These are phyloP conservation scores for Botrytis sinoallii DNA, from an alignment of 2,329 filamentous ascomycete species.

Conservation along the genomic window DNA sequence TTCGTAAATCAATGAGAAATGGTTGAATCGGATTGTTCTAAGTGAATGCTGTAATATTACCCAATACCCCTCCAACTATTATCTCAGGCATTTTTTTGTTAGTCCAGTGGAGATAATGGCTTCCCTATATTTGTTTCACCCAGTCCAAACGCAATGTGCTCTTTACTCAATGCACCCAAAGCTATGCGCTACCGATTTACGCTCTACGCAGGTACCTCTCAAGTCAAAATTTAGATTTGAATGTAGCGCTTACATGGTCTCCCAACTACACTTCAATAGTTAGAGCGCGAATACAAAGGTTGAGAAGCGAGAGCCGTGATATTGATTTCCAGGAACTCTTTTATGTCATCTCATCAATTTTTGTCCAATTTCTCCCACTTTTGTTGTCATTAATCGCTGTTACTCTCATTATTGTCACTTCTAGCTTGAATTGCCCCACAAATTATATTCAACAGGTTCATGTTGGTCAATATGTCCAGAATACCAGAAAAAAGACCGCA, in stretches of 20 bases:
- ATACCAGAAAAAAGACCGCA: background rate
- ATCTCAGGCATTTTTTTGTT: too few relatives aligned
- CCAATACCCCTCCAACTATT: too few relatives aligned
- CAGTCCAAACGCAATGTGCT: background rate
- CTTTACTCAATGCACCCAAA: background rate
- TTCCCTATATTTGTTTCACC: too few relatives aligned
- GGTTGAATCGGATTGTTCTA: background rate
- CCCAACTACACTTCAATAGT: background rate
- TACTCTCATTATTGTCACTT: background rate
- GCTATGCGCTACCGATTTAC: background rate
- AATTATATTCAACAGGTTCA: background rate
- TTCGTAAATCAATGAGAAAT: background rate
- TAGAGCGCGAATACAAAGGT: background rate
- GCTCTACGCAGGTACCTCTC: background rate
- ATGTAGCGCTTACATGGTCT: background rate
- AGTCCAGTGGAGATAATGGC: too few relatives aligned
- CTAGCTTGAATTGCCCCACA: accelerated
- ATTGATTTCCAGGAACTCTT: background rate
- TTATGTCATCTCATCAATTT: background rate
- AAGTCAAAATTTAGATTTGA: background rate
- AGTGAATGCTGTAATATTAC: background rate
- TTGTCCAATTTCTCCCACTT: background rate
- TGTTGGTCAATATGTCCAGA: background rate
- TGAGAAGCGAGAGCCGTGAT: background rate
- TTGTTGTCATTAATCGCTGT: background rate